These are phyloP conservation scores for Chrysoporthe cubensis DNA, from an alignment of 2,329 filamentous ascomycete species.

Conservation along the genomic window DNA sequence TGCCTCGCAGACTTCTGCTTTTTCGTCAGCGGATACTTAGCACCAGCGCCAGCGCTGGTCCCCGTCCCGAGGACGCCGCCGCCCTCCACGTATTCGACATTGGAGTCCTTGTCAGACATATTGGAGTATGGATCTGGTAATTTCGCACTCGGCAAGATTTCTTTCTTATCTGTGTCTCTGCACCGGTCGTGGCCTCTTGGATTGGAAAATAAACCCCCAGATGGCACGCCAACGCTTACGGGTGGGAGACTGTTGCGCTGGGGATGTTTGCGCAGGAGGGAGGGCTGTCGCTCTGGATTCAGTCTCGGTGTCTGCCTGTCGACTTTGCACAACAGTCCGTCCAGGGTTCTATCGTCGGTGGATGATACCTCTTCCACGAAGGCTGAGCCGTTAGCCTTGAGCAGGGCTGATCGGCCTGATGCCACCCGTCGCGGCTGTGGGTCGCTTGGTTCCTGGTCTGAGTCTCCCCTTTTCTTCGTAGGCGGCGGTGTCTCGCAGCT, in stretches of 20 bases:
- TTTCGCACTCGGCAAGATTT: not conserved
- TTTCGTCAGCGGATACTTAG: slow-evolving; percentile 4
- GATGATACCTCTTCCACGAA: not conserved
- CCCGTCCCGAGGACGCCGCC: not conserved
- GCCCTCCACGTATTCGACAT: slow-evolving; percentile 14
- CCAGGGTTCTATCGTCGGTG: not conserved
- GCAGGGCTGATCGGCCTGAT: not conserved
- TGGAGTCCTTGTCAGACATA: slow-evolving; percentile 27
- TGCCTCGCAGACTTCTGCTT: slow-evolving; percentile 46
- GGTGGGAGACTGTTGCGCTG: not conserved
- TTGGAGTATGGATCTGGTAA: slow-evolving; percentile 3
- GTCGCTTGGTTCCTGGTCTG: not conserved
- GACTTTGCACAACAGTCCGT: not conserved
- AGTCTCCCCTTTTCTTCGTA: not conserved
- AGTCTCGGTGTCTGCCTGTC: not conserved
- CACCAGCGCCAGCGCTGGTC: not conserved
- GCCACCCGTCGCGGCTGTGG: not conserved
- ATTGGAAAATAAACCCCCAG: slow-evolving; percentile 7
- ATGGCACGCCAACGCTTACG: slow-evolving; percentile 13
- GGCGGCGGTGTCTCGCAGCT: slow-evolving; percentile 1
- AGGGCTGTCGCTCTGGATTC: not conserved
- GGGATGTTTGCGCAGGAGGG: not conserved
- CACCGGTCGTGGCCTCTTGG: not conserved
- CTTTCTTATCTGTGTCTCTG: not conserved
- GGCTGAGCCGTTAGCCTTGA: slow-evolving; percentile 1